Conservation (phyloP, 2,329 filamentous ascomycete species). For the Aspergillus versicolor region DNA sequence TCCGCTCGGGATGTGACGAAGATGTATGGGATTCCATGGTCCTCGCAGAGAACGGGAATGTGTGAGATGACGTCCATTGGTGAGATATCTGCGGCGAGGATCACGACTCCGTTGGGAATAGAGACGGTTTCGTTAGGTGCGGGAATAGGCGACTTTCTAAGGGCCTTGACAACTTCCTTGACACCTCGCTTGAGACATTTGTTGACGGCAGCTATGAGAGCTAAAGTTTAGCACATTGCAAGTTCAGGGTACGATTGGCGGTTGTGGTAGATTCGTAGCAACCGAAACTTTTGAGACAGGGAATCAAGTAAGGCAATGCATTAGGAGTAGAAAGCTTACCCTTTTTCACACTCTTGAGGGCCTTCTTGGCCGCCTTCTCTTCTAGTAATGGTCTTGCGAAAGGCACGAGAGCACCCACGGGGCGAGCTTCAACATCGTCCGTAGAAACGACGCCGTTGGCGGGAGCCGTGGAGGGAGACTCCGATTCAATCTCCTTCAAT, state of each 20-base stretch:
- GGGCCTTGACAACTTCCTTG: constrained; percentile 97
- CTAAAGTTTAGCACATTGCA: constrained; percentile 18
- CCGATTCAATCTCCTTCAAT: constrained; percentile 36
- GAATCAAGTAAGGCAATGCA: neutral
- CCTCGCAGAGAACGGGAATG: constrained; percentile 95
- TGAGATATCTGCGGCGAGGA: constrained; percentile 96
- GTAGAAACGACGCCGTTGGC: constrained; percentile 26
- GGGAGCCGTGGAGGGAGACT: constrained; percentile 20
- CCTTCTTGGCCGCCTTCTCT: constrained; percentile 53
- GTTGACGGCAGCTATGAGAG: constrained; percentile 76
- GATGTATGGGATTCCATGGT: constrained; percentile 95
- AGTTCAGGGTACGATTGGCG: neutral
- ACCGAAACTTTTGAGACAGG: neutral
- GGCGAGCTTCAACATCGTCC: constrained; percentile 32
- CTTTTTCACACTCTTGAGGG: constrained; percentile 54
- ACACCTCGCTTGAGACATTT: constrained; percentile 96
- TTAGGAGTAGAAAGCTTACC: constrained; percentile 30
- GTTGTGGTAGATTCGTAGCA: neutral
- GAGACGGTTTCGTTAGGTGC: constrained; percentile 62
- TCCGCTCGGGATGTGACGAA: constrained; percentile 91
- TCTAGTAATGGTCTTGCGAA: constrained; percentile 52
- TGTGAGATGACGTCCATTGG: constrained; percentile 99
- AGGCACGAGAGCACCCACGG: constrained; percentile 49
- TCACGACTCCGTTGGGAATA: constrained; percentile 71
- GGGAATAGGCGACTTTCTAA: constrained; percentile 81